Conservation (phyloP, 2,329 filamentous ascomycete genomes). For the Alternaria sp. region DNA sequence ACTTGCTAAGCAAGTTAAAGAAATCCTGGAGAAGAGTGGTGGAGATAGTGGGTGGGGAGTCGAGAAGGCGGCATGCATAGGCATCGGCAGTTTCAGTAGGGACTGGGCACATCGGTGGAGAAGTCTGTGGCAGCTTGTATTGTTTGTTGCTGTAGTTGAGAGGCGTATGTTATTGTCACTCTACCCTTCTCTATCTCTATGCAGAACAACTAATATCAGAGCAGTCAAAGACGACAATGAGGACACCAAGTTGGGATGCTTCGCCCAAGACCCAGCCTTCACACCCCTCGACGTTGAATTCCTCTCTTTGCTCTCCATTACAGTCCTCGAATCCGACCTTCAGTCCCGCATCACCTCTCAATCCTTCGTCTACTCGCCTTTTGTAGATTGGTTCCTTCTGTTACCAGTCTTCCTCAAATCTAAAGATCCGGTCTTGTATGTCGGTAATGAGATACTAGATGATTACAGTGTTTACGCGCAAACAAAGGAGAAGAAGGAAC, state of each 20-base stretch:
- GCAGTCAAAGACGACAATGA: conserved; percentile 3
- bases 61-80: conserved; percentile 44
- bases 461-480: conserved; percentile 41
- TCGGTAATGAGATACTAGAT: conserved; percentile 49
- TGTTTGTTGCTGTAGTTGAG: conserved; percentile 41
- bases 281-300: conserved; percentile 43
- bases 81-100: conserved; percentile 48
- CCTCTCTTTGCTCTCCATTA: conserved; percentile 35
- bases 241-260: conserved; percentile 22
- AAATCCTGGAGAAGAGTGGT: conserved; percentile 17
- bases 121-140: conserved; percentile 50
- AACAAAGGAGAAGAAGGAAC: conserved; percentile 33
- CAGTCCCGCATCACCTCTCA: conserved; percentile 29
- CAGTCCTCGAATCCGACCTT: conserved; percentile 21
- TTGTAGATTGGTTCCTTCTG: conserved; percentile 49
- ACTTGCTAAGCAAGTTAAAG: conserved; percentile 32
- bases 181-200: not conserved
- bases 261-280: conserved; percentile 50
- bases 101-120: conserved; percentile 48
- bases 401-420: conserved; percentile 41
- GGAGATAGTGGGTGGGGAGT: conserved; percentile 22
- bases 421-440: conserved; percentile 44
- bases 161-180: conserved; percentile 11
- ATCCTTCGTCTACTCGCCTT: conserved; percentile 48
- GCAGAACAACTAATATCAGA: not conserved